Evolutionary conservation across 768 basidiomycete species (phyloP).

Genomic region (Gautieria morchelliformis): DNA sequence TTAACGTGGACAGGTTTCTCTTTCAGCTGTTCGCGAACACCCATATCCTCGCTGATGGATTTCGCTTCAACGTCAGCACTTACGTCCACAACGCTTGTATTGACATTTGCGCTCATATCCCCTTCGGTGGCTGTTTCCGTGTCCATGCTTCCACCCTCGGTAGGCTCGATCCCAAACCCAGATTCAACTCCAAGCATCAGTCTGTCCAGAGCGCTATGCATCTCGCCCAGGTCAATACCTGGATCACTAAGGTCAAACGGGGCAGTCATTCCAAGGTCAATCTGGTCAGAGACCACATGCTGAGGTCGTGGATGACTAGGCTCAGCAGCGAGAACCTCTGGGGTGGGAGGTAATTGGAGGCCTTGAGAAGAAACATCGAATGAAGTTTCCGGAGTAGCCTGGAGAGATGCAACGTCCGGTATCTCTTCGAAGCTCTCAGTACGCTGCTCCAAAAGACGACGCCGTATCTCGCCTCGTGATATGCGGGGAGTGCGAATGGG

Average conservation of each 20-base stretch:
- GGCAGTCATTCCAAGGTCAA: slow-evolving; percentile 20
- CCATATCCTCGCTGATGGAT: not conserved
- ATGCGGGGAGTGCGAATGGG: slow-evolving; percentile 9
- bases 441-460: slow-evolving; percentile 10
- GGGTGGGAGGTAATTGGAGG: not conserved
- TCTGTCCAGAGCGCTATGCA: slow-evolving; percentile 63
- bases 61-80: not conserved
- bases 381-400: slow-evolving; percentile 1
- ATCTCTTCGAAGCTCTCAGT: not conserved
- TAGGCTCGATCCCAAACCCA: slow-evolving; percentile 25
- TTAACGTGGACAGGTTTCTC: not conserved
- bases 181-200: slow-evolving; percentile 31
- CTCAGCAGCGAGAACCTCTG: not conserved
- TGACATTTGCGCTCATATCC: slow-evolving; percentile 18
- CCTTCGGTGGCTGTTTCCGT: slow-evolving; percentile 25
- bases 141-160: slow-evolving; percentile 14
- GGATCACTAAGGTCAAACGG: slow-evolving; percentile 25
- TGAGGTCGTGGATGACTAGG: not conserved
- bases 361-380: not conserved
- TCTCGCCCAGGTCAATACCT: slow-evolving; percentile 34
- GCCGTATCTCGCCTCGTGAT: slow-evolving; percentile 11
- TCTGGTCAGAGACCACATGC: not conserved
- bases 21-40: not conserved
- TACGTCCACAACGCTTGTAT: not conserved
- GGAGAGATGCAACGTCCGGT: not conserved